Base-by-base conservation (phyloP, 2,329 filamentous ascomycete species). In the Pyrenophora graminea region DNA sequence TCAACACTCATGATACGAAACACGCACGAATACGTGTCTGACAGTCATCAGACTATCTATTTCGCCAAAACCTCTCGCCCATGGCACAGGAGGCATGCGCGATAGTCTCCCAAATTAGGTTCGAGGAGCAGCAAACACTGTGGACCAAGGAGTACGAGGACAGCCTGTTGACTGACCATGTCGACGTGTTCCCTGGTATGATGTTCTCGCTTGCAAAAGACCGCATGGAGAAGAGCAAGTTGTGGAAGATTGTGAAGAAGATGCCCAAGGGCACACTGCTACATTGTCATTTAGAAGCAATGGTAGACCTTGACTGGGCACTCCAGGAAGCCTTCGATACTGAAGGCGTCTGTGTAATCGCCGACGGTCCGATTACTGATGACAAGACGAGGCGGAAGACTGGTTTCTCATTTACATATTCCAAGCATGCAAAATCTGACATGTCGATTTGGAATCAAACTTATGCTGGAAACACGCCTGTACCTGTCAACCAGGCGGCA, bases 241-340 rank as follows among this genome's bases (percentile, higher is more conserved):
- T 97, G 19, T 97, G 91, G 91, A 82, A 85, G 58, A 94, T 97
- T 62, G 82, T 96, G 13, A 83, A 86, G 52, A 82, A 79, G 58
- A 91, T 97, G 89, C 93, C 93, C 23, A 97, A 97, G 72, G 94
- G 93, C 10, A 82, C 87, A 7, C 78, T 96, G 25, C 76, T 96
- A 53, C 92, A 97, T 76, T 90, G 90, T 37, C 92, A 97, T 73
- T 78, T 95, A 68, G 90, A 95, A 72, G 91, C 92, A 63, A 95
- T 95, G 86, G 88, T 96, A 42, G 89, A 96, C 70, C 85, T 91
- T 58, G 88, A 91, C 68, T 95, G 85, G 77, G 76, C 96, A 6
- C 81, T 96, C 33, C 82, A 86, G 5, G 80, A 88, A 62, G 83
- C 90, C 2, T 80, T 97, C 56, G 77, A 79, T 9, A 87, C 85